Evolutionary conservation across 192 early-diverging fungal species (phyloP).

Genomic region (Entrophospora sp.): DNA sequence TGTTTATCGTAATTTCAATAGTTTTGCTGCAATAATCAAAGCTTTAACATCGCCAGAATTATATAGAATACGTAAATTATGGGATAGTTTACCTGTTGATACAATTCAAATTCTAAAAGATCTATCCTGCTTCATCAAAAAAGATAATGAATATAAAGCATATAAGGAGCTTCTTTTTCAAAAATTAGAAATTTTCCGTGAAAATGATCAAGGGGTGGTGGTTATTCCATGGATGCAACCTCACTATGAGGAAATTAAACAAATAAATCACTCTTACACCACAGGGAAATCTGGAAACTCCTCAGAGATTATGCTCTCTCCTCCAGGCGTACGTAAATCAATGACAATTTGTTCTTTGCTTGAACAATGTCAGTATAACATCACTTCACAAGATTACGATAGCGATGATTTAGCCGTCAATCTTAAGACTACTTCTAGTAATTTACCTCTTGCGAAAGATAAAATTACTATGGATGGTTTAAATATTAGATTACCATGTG

Average conservation of each 20-base stretch:
- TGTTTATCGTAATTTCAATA: constrained; percentile 48
- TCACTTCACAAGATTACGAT: constrained; percentile 11
- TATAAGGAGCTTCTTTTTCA: constrained; percentile 34
- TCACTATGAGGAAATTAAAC: constrained; percentile 36
- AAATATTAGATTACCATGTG: constrained; percentile 14
- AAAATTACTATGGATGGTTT: constrained; percentile 23
- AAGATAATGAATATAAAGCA: constrained; percentile 26
- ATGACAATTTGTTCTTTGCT: constrained; percentile 30
- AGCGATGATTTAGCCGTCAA: constrained; percentile 1
- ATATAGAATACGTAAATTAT: constrained; percentile 36
- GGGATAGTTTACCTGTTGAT: constrained; percentile 33
- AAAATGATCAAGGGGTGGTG: constrained; percentile 32
- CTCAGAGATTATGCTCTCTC: constrained; percentile 30
- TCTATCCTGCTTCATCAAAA: constrained; percentile 25
- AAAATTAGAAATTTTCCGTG: constrained; percentile 32
- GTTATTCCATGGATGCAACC: constrained; percentile 48
- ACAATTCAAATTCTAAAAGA: constrained; percentile 32
- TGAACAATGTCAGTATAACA: constrained; percentile 36
- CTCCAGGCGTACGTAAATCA: constrained; percentile 38
- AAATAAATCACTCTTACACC: constrained; percentile 37
- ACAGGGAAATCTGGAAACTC: constrained; percentile 28
- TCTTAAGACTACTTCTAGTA: background rate
- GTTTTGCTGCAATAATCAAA: constrained; percentile 45
- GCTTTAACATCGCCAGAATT: constrained; percentile 44
- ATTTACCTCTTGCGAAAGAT: constrained; percentile 20